phyloP scores from a whole-genome alignment of 176 grass and related monocot species.

The Paspalum notatum region DNA sequence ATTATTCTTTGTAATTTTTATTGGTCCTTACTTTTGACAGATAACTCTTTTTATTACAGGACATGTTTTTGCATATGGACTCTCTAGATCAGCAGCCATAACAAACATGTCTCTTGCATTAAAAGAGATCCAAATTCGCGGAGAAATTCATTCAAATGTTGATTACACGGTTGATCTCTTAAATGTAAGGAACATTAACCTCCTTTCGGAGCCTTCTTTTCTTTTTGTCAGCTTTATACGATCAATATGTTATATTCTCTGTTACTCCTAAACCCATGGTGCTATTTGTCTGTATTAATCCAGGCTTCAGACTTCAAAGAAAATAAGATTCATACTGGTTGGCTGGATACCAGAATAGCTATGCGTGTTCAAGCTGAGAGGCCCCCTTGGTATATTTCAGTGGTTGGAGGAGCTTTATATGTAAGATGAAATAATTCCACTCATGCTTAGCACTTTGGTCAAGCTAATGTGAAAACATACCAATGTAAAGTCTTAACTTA shows the following conservation, averaged over 20 bases:
- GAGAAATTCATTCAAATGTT: conserved; percentile 97
- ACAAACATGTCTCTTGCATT: conserved; percentile 92
- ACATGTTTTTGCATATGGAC: conserved; percentile 97
- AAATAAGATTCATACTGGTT: conserved; percentile 96
- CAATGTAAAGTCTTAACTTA: conserved; percentile 19
- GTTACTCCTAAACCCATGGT: background rate
- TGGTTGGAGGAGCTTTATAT: conserved; percentile 92
- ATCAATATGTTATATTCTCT: conserved; percentile 24
- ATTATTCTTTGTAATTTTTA: conserved; percentile 17
- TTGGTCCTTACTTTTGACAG: conserved; percentile 16
- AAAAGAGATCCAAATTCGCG: conserved; percentile 97
- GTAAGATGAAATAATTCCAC: conserved; percentile 54
- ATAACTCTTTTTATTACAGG: conserved; percentile 47
- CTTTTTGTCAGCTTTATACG: conserved; percentile 1
- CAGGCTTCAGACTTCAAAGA: conserved; percentile 87
- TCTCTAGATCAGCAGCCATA: conserved; percentile 83
- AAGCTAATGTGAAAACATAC: conserved; percentile 13
- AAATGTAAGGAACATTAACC: conserved; percentile 62
- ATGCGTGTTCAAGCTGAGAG: conserved; percentile 97
- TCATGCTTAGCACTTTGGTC: background rate
- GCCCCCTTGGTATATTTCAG: conserved; percentile 94
- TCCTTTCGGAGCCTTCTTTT: conserved; percentile 22
- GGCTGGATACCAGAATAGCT: conserved; percentile 94
- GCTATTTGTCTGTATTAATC: conserved; percentile 27
- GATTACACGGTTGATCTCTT: conserved; percentile 99